These are phyloP conservation scores for Pyricularia sp. DNA, from an alignment of 2,329 filamentous ascomycete species.

Conservation along the genomic window DNA sequence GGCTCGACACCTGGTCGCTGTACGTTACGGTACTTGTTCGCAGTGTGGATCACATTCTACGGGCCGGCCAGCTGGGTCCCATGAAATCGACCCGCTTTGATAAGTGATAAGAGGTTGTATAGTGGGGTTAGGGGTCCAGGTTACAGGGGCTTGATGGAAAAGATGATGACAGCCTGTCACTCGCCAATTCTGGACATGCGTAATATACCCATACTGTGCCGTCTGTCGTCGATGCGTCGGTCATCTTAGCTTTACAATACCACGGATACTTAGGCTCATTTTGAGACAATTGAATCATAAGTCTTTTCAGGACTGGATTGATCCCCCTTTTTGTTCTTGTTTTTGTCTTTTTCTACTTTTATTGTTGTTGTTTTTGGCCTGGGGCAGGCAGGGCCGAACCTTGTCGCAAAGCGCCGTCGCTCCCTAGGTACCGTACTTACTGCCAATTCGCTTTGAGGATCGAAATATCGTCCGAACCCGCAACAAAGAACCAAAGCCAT, in stretches of 20 bases:
- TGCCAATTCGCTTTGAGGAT: not conserved
- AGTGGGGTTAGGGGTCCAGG: not conserved
- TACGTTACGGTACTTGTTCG: too few relatives aligned
- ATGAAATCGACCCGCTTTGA: not conserved
- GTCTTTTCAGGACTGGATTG: not conserved
- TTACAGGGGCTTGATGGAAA: not conserved
- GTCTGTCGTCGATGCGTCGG: not conserved
- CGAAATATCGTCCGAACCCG: not conserved
- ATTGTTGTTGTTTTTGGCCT: not conserved
- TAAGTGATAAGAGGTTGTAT: not conserved
- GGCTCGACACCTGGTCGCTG: too few relatives aligned
- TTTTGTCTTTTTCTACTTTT: not conserved
- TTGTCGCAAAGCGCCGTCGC: not conserved
- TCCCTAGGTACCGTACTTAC: not conserved
- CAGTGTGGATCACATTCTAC: not conserved
- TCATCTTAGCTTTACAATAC: not conserved
- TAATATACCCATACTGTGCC: not conserved
- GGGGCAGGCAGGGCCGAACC: not conserved
- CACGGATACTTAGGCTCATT: not conserved
- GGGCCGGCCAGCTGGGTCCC: too few relatives aligned
- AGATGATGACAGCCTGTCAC: not conserved
- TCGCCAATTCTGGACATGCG: not conserved
- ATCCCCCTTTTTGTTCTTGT: not conserved
- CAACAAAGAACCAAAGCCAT: slow-evolving; percentile 30
- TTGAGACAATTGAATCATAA: not conserved